These are phyloP conservation scores for Volutella citrinella DNA, from an alignment of 2,329 filamentous ascomycete genomes.

Conservation along the genomic window DNA sequence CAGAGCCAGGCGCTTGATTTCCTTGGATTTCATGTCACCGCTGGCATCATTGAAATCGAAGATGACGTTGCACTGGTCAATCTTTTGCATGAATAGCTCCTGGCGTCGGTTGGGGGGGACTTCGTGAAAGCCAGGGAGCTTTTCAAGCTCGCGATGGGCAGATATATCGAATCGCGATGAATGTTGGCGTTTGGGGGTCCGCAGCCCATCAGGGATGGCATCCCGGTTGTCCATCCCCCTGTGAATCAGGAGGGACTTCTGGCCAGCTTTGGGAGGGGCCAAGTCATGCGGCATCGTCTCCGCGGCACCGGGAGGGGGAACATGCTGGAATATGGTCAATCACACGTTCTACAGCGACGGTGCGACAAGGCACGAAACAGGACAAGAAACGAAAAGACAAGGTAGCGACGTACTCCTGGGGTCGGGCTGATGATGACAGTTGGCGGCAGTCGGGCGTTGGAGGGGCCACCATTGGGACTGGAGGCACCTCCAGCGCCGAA, in stretches of 20 bases:
- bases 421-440: slow-evolving; percentile 95
- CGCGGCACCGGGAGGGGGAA: slow-evolving; percentile 86
- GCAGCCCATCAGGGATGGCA: slow-evolving; percentile 82
- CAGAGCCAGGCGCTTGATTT: slow-evolving; percentile 94
- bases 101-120: slow-evolving; percentile 91
- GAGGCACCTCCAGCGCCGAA: slow-evolving; percentile 36
- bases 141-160: slow-evolving; percentile 92
- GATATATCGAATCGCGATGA: slow-evolving; percentile 98
- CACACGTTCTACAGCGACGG: neutral
- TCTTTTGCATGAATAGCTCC: slow-evolving; percentile 99
- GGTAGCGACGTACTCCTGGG: slow-evolving; percentile 81
- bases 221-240: slow-evolving; percentile 88
- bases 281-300: slow-evolving; percentile 99
- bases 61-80: slow-evolving; percentile 99
- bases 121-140: slow-evolving; percentile 96
- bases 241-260: slow-evolving; percentile 85
- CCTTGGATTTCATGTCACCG: slow-evolving; percentile 99
- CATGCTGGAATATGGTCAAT: slow-evolving; percentile 53
- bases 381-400: no score
- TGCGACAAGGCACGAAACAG: slow-evolving; percentile 7
- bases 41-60: slow-evolving; percentile 99
- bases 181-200: slow-evolving; percentile 94
- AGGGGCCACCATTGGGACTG: slow-evolving; percentile 35
- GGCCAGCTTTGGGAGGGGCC: slow-evolving; percentile 85
- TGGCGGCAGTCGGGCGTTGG: slow-evolving; percentile 58